Percentiles rank a stretch among this genome's conserved stretches.
These are phyloP conservation scores for Glomus cerebriforme DNA, from an alignment of 192 early-diverging fungal genomes.

Conservation along the genomic window DNA sequence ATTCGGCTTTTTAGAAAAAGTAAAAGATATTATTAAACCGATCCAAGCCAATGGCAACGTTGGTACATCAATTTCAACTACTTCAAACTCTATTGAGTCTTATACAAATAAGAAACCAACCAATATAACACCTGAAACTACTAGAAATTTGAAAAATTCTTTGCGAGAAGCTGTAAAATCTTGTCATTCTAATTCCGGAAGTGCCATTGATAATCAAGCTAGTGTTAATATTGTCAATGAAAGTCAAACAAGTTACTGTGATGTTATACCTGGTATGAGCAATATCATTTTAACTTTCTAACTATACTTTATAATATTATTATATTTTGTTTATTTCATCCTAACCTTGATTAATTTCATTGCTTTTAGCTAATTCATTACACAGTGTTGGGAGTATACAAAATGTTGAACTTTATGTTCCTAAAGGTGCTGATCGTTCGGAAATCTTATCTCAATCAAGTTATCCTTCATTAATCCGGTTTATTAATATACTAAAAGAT, in stretches of 20 bases:
- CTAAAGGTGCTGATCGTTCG: constrained; percentile 42
- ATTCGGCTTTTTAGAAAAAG: neutral
- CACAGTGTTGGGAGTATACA: constrained; percentile 43
- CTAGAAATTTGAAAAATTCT: neutral
- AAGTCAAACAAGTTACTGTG: constrained; percentile 51
- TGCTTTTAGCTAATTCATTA: constrained; percentile 37
- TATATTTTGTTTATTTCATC: no score
- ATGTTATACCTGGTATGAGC: constrained; percentile 50
- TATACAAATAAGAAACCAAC: neutral
- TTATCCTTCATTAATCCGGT: constrained; percentile 32
- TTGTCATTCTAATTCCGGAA: constrained; percentile 42
- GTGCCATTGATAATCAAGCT: constrained; percentile 37
- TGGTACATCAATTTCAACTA: neutral
- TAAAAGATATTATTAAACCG: neutral
- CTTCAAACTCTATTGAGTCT: constrained; percentile 26
- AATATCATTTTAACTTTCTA: constrained; percentile 25
- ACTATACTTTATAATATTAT: neutral
- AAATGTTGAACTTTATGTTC: constrained; percentile 42
- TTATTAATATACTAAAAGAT: constrained; percentile 44
- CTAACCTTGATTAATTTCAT: neutral
- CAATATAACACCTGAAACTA: neutral
- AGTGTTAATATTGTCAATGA: constrained; percentile 37
- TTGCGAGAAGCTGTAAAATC: constrained; percentile 28
- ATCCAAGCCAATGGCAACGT: neutral
- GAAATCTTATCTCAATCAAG: constrained; percentile 31